Percentiles rank a stretch among this genome's conserved stretches.
Evolutionary conservation across 495 filamentous ascomycete genomes (phyloP).

Genomic region (Patellaria atrata): DNA sequence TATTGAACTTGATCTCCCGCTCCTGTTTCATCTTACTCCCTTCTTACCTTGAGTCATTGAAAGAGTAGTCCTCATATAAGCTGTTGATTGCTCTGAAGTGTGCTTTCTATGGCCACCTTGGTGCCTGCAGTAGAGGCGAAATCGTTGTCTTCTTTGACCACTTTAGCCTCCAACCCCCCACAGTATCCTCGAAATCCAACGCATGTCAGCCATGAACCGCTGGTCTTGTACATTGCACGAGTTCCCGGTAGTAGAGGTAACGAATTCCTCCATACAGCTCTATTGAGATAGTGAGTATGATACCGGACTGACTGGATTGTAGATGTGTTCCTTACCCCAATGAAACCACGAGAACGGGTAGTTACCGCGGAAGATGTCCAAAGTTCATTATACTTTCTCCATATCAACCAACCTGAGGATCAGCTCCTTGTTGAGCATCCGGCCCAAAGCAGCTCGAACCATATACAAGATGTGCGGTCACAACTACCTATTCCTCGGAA

Average conservation of each 20-base stretch:
- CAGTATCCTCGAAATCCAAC: constrained; percentile 64
- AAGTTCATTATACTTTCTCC: constrained; percentile 80
- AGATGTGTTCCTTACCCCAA: constrained; percentile 90
- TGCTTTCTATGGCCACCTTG: too few species aligned
- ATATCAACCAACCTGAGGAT: constrained; percentile 54
- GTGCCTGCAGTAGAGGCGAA: constrained; percentile 55
- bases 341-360: constrained; percentile 74
- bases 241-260: constrained; percentile 82
- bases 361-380: constrained; percentile 79
- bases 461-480: not conserved
- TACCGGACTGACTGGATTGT: constrained; percentile 4
- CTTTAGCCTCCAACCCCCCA: constrained; percentile 75
- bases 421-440: constrained; percentile 21
- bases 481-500: constrained; percentile 4
- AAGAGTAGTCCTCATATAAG: too few species aligned
- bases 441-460: not conserved
- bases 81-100: too few species aligned
- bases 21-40: too few species aligned
- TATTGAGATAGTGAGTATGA: too few species aligned
- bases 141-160: constrained; percentile 65
- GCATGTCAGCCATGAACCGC: constrained; percentile 44
- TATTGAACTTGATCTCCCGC: too few species aligned
- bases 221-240: constrained; percentile 79
- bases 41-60: too few species aligned
- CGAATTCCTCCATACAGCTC: constrained; percentile 13